phyloP scores from a whole-genome alignment of 257 asterid genomes.

The Rubia yunnanensis region DNA sequence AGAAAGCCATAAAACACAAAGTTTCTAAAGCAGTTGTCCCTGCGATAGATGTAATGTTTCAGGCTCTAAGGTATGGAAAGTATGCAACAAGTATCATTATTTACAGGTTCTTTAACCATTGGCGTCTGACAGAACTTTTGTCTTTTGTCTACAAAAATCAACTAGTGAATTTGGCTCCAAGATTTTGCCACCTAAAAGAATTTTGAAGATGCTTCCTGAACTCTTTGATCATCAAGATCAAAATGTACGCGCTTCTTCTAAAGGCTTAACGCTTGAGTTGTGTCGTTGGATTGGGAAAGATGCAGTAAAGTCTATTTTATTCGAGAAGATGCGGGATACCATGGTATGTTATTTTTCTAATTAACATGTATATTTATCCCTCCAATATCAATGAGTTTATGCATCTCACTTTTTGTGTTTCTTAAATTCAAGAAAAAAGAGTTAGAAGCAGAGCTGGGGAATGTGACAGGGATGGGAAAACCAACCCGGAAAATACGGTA shows the following conservation, averaged over 20 bases:
- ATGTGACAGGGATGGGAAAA: constrained; percentile 76
- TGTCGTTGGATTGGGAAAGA: constrained; percentile 99
- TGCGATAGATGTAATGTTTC: constrained; percentile 99
- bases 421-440: constrained; percentile 72
- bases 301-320: constrained; percentile 87
- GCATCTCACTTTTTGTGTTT: constrained; percentile 11
- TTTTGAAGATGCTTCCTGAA: constrained; percentile 99
- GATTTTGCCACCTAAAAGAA: constrained; percentile 90
- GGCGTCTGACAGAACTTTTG: constrained; percentile 20
- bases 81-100: neutral
- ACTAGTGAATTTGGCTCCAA: constrained; percentile 94
- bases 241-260: constrained; percentile 96
- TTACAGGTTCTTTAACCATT: constrained; percentile 5
- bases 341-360: constrained; percentile 47
- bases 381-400: neutral
- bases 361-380: neutral
- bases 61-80: constrained; percentile 73
- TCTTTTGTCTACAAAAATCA: constrained; percentile 21
- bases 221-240: constrained; percentile 99
- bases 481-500: constrained; percentile 96
- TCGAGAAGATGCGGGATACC: constrained; percentile 99
- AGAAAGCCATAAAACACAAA: constrained; percentile 94
- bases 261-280: constrained; percentile 93
- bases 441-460: constrained; percentile 91
- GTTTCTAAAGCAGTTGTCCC: constrained; percentile 99